Evolutionary conservation across 208 protist species (phyloP).

Genomic region (Trypanosoma vivax): DNA sequence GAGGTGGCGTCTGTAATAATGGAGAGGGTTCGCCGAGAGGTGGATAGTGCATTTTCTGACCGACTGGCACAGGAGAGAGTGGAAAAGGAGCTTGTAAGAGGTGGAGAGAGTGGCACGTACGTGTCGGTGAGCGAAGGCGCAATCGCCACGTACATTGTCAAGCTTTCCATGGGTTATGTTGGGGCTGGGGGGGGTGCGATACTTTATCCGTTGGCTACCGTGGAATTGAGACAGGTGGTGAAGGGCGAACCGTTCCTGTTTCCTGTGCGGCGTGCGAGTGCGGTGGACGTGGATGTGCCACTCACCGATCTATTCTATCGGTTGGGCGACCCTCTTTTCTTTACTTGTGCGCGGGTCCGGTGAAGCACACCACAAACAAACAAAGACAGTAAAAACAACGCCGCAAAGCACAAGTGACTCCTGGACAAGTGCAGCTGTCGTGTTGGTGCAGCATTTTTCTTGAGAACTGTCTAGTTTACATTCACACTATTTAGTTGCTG

Average conservation of each 20-base stretch:
- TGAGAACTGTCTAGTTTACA: not conserved
- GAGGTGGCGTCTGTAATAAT: slow-evolving; percentile 34
- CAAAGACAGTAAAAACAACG: not conserved
- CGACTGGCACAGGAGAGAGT: not conserved
- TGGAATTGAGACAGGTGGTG: slow-evolving; percentile 53
- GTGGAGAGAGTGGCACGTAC: not conserved
- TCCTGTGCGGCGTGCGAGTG: slow-evolving; percentile 14
- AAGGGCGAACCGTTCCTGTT: slow-evolving; percentile 25
- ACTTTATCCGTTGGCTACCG: slow-evolving; percentile 29
- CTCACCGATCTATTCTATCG: slow-evolving; percentile 28
- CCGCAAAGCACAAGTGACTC: no score
- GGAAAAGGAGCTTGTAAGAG: not conserved
- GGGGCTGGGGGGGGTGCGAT: slow-evolving; percentile 33
- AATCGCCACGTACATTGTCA: slow-evolving; percentile 33
- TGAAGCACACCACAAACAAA: not conserved
- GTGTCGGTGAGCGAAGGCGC: not conserved
- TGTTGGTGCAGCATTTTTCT: slow-evolving; percentile 6
- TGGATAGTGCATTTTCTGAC: slow-evolving; percentile 16
- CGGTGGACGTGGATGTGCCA: slow-evolving; percentile 28
- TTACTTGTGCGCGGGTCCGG: slow-evolving; percentile 41
- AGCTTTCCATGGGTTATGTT: slow-evolving; percentile 34
- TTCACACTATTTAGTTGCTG: slow-evolving; percentile 1
- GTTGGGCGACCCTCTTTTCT: slow-evolving; percentile 61
- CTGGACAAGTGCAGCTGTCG: no score
- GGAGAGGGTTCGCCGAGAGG: slow-evolving; percentile 19